A percentile compares a stretch with the other conserved stretches of the same genome.
These are phyloP conservation scores for Rehmannia glutinosa DNA, from an alignment of 257 asterid species.

Conservation along the genomic window DNA sequence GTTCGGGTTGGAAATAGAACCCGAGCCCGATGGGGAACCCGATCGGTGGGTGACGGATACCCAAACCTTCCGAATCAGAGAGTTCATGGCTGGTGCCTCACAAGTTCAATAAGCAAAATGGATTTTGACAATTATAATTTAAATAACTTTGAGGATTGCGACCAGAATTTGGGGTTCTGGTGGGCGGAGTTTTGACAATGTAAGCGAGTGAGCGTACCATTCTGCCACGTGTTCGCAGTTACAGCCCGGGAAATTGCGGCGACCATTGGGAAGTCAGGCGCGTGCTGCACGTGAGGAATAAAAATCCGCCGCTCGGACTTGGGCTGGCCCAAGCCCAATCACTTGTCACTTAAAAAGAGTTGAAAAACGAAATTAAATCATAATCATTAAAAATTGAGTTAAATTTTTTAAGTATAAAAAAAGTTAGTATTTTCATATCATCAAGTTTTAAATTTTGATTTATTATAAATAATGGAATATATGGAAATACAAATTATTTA, in stretches of 20 bases:
- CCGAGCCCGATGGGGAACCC: constrained; percentile 25
- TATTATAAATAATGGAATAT: too few species aligned
- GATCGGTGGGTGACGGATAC: constrained; percentile 52
- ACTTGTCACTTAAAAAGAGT: too few species aligned
- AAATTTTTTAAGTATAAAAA: too few species aligned
- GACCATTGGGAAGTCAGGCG: not conserved
- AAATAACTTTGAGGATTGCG: too few species aligned
- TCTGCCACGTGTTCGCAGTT: constrained; percentile 16
- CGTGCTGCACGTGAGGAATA: constrained; percentile 3
- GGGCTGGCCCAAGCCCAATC: not conserved
- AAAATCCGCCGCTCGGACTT: not conserved
- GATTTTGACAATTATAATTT: too few species aligned
- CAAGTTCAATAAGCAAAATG: not conserved
- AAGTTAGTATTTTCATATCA: too few species aligned
- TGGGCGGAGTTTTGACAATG: constrained; percentile 21
- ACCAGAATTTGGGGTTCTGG: not conserved
- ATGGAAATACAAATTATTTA: too few species aligned
- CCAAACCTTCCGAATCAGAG: constrained; percentile 63
- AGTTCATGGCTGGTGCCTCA: constrained; percentile 34
- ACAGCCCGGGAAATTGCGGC: not conserved
- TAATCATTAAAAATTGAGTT: too few species aligned
- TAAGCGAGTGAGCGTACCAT: not conserved
- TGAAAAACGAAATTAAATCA: too few species aligned
- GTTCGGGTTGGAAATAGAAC: constrained; percentile 12
- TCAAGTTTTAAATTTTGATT: too few species aligned